These are phyloP conservation scores for Fusarium subtropicale DNA, from an alignment of 2,329 filamentous ascomycete genomes.

Conservation along the genomic window DNA sequence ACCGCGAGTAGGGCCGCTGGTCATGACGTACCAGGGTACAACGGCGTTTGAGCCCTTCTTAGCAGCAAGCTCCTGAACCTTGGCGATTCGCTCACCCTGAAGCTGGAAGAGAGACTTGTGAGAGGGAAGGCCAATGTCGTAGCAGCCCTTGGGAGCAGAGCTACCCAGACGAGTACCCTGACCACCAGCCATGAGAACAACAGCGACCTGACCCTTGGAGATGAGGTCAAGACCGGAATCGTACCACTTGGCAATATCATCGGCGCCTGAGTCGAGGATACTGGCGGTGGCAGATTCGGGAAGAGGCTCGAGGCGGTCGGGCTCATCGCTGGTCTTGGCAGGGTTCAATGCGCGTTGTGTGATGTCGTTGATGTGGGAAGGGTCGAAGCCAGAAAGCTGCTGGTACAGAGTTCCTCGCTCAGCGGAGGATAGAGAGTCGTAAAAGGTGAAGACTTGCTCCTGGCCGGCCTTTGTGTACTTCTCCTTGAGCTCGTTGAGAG, in stretches of 20 bases:
- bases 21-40: conserved; percentile 99
- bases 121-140: conserved; percentile 93
- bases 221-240: conserved; percentile 83
- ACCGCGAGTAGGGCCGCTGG: conserved; percentile 89
- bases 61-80: conserved; percentile 83
- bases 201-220: conserved; percentile 78
- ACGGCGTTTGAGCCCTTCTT: conserved; percentile 70
- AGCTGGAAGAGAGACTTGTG: conserved; percentile 97
- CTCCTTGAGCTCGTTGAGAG: conserved; percentile 76
- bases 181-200: conserved; percentile 96
- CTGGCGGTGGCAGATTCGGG: conserved; percentile 88
- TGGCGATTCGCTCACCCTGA: conserved; percentile 92
- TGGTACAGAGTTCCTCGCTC: conserved; percentile 84
- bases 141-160: conserved; percentile 97
- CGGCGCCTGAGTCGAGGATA: conserved; percentile 85
- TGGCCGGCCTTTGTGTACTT: conserved; percentile 82
- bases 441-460: conserved; percentile 82
- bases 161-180: conserved; percentile 95
- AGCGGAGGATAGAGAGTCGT: conserved; percentile 77
- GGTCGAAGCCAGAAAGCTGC: conserved; percentile 86
- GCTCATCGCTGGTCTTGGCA: conserved; percentile 68
- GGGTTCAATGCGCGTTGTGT: conserved; percentile 85
- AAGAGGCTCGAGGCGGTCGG: conserved; percentile 80
- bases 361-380: conserved; percentile 87
- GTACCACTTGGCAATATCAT: conserved; percentile 88